phyloP scores from a whole-genome alignment of 164 flowering plant genomes.

The Saururus chinensis region DNA sequence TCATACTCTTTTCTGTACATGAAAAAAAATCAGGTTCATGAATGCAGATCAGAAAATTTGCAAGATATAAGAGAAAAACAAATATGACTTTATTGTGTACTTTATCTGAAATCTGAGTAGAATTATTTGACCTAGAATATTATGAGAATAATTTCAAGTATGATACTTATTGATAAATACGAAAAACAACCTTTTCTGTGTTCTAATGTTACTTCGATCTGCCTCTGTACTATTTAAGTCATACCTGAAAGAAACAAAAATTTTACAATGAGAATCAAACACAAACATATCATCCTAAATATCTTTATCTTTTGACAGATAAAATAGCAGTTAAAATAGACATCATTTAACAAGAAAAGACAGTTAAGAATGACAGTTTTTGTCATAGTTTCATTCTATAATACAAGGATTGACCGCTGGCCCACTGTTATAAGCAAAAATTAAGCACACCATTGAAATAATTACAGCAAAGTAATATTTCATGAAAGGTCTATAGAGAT shows the following conservation, averaged over 20 bases:
- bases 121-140: neutral
- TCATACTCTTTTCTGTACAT: conserved; percentile 44
- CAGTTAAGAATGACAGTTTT: neutral
- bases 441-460: too few relatives aligned
- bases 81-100: neutral
- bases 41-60: neutral
- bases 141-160: neutral
- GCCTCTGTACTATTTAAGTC: conserved; percentile 44
- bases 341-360: neutral
- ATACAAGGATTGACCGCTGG: too few relatives aligned
- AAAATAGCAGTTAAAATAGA: neutral
- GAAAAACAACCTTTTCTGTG: conserved; percentile 32
- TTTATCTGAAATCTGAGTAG: neutral
- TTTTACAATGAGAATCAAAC: neutral
- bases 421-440: too few relatives aligned
- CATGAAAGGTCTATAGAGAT: too few relatives aligned
- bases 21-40: neutral
- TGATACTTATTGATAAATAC: neutral
- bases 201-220: conserved; percentile 33
- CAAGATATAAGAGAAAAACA: neutral
- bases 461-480: too few relatives aligned
- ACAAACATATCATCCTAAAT: too few relatives aligned
- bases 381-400: too few relatives aligned
- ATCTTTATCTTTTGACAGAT: neutral
- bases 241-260: conserved; percentile 28